Conservation (phyloP, 768 basidiomycete species). For the Boletus rubescentipes region DNA sequence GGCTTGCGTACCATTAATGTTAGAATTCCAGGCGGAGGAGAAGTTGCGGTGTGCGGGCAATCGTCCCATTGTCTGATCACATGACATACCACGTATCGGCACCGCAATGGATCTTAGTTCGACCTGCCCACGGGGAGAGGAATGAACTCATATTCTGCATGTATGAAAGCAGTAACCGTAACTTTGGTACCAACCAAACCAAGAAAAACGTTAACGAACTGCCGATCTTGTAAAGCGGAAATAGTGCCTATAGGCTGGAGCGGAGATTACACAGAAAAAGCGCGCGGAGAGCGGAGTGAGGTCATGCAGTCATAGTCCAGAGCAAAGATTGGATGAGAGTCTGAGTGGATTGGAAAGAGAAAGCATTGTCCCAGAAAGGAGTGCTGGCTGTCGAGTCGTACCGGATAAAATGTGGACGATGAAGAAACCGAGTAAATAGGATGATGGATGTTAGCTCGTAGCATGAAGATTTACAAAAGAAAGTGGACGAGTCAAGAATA, state of each 20-base stretch:
- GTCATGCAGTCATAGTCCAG: slow-evolving; percentile 30
- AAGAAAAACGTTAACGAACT: slow-evolving; percentile 18
- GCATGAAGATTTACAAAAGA: slow-evolving; percentile 21
- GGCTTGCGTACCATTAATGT: slow-evolving; percentile 21
- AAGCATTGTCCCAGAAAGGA: slow-evolving; percentile 29
- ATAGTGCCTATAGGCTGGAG: slow-evolving; percentile 10
- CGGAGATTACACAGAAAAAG: slow-evolving; percentile 14
- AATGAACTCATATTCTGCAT: slow-evolving; percentile 29
- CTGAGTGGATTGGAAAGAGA: slow-evolving; percentile 9
- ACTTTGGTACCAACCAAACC: slow-evolving; percentile 19
- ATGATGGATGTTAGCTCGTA: slow-evolving; percentile 17
- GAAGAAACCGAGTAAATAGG: slow-evolving; percentile 20
- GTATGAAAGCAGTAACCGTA: slow-evolving; percentile 15
- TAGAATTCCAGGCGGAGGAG: not conserved
- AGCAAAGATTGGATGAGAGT: slow-evolving; percentile 21
- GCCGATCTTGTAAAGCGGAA: slow-evolving; percentile 10
- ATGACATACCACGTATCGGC: slow-evolving; percentile 20
- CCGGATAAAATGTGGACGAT: slow-evolving; percentile 14
- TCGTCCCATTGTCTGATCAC: slow-evolving; percentile 14
- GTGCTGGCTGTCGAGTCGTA: slow-evolving; percentile 17
- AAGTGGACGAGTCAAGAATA: slow-evolving; percentile 4
- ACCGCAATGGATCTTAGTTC: not conserved
- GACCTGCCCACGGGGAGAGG: not conserved
- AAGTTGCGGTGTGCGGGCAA: not conserved
- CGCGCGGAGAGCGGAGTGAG: slow-evolving; percentile 7